Conservation (phyloP, 805 yeast genomes). For the Suhomyces kilbournensis region DNA sequence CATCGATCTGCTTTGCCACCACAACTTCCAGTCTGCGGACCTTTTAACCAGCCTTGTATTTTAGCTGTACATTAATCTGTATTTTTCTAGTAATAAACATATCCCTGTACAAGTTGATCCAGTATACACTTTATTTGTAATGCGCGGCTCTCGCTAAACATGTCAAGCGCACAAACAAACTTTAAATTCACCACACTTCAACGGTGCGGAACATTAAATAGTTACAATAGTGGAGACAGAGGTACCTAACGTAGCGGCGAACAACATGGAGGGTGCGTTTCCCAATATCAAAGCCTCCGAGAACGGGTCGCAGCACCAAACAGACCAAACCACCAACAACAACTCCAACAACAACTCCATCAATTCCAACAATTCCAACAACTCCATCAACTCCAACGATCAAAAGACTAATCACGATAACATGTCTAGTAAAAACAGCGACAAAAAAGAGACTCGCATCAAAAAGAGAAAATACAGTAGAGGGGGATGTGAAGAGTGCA, state of each 20-base stretch:
- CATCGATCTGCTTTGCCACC: no score
- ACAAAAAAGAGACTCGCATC: conserved; percentile 8
- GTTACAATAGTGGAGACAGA: neutral
- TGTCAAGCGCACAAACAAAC: neutral
- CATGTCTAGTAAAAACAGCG: neutral
- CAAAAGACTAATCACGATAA: no score
- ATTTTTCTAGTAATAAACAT: neutral
- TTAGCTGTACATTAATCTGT: conserved; percentile 4
- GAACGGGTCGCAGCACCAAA: no score
- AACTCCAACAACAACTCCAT: neutral
- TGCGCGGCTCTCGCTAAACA: neutral
- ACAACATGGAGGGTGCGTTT: neutral
- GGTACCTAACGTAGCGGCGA: neutral
- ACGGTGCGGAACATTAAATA: neutral
- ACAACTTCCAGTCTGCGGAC: no score
- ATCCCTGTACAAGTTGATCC: neutral
- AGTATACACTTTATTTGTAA: neutral
- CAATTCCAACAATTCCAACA: neutral
- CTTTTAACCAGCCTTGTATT: conserved; percentile 3
- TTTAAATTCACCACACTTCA: neutral
- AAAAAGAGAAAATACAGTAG: conserved; percentile 40
- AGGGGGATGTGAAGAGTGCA: conserved; percentile 43
- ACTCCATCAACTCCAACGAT: neutral
- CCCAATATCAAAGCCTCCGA: neutral
- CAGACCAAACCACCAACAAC: no score